Evolutionary conservation across 768 basidiomycete species (phyloP).

Genomic region (Ramaria sp.): DNA sequence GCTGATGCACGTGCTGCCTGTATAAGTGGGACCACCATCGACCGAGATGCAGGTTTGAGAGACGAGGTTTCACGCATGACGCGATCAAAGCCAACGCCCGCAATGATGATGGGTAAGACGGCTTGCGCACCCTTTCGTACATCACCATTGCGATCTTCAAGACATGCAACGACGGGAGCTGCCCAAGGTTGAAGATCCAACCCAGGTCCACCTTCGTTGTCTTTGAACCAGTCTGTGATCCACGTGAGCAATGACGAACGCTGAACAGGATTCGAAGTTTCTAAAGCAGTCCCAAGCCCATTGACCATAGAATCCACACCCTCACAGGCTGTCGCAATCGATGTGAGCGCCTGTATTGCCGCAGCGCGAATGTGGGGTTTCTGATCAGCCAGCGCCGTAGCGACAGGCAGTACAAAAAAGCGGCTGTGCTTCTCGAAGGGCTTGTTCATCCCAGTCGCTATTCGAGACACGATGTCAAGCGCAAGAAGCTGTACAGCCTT

Average conservation of each 20-base stretch:
- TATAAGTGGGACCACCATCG: constrained; percentile 77
- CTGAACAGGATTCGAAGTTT: constrained; percentile 79
- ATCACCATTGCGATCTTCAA: constrained; percentile 88
- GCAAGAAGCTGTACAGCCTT: constrained; percentile 87
- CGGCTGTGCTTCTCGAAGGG: constrained; percentile 86
- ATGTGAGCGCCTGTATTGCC: constrained; percentile 65
- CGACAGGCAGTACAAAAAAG: constrained; percentile 64
- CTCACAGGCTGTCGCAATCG: constrained; percentile 77
- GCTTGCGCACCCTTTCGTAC: constrained; percentile 87
- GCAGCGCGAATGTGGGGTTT: constrained; percentile 78
- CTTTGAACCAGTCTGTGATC: constrained; percentile 72
- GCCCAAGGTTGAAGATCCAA: constrained; percentile 67
- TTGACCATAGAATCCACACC: constrained; percentile 73
- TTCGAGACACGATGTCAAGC: constrained; percentile 79
- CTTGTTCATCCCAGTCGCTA: constrained; percentile 91
- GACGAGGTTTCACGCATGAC: constrained; percentile 79
- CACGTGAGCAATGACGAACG: constrained; percentile 70
- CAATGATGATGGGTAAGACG: constrained; percentile 65
- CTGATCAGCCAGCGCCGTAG: constrained; percentile 83
- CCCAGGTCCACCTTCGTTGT: constrained; percentile 38
- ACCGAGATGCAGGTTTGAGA: constrained; percentile 84
- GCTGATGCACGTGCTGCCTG: constrained; percentile 57
- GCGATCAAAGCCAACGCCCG: constrained; percentile 67
- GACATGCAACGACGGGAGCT: constrained; percentile 51
- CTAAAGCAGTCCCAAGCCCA: constrained; percentile 70